Percentiles rank a stretch among this genome's conserved stretches.
phyloP scores from a whole-genome alignment of 2,329 filamentous ascomycete genomes.

The Pseudogymnoascus sp. region DNA sequence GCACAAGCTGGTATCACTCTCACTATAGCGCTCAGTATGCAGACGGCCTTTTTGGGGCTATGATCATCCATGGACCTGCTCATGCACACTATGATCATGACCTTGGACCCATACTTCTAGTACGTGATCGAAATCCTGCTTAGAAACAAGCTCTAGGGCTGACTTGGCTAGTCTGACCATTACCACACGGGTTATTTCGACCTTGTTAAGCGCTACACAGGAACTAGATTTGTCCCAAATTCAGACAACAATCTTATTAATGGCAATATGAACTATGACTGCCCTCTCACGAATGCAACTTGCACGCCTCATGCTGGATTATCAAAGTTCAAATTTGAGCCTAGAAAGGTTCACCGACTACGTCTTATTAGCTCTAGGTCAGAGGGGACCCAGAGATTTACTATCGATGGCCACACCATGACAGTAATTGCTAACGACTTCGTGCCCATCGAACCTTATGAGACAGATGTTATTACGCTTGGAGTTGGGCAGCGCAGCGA shows the following conservation, averaged over 20 bases:
- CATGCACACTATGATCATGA: slow-evolving; percentile 54
- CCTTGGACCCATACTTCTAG: slow-evolving; percentile 41
- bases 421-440: slow-evolving; percentile 59
- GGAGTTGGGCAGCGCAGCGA: slow-evolving; percentile 44
- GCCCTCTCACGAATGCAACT: background rate
- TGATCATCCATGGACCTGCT: slow-evolving; percentile 53
- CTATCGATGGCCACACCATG: slow-evolving; percentile 42
- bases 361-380: slow-evolving; percentile 41
- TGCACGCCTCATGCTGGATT: slow-evolving; percentile 19
- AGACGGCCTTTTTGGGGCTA: slow-evolving; percentile 47
- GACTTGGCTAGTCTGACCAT: background rate
- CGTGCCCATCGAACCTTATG: slow-evolving; percentile 46
- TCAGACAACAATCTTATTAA: slow-evolving; percentile 26
- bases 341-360: slow-evolving; percentile 37
- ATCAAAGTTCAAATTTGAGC: slow-evolving; percentile 31
- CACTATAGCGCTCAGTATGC: slow-evolving; percentile 42
- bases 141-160: background rate
- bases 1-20: slow-evolving; percentile 52
- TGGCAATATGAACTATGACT: slow-evolving; percentile 24
- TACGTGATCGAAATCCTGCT: background rate
- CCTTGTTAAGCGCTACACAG: background rate
- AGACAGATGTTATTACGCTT: slow-evolving; percentile 40
- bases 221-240: background rate
- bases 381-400: slow-evolving; percentile 35
- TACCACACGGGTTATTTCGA: background rate